phyloP scores from a whole-genome alignment of 768 basidiomycete genomes.

The Neoboletus brunneissimus region DNA sequence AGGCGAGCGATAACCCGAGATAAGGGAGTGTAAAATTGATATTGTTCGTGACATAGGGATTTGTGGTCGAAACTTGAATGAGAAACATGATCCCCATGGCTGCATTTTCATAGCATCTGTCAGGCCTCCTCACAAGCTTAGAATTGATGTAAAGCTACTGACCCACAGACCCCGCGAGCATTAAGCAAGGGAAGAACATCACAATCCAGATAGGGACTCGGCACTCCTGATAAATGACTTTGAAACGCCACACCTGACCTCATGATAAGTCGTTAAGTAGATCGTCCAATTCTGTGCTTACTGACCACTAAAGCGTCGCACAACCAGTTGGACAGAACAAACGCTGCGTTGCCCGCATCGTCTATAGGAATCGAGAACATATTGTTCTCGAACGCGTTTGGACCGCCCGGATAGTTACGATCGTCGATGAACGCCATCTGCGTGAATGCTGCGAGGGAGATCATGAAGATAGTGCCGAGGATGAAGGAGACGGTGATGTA shows the following conservation, averaged over 20 bases:
- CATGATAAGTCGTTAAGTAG: background rate
- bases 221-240: conserved; percentile 13
- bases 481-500: conserved; percentile 9
- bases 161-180: too few species aligned
- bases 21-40: conserved; percentile 23
- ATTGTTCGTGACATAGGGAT: conserved; percentile 7
- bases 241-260: conserved; percentile 18
- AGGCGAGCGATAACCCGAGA: conserved; percentile 13
- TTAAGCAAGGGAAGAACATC: conserved; percentile 6
- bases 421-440: conserved; percentile 32
- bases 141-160: too few species aligned
- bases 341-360: conserved; percentile 6
- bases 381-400: conserved; percentile 20
- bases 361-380: conserved; percentile 23
- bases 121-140: background rate
- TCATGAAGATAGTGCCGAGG: conserved; percentile 18
- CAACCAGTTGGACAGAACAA: background rate
- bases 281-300: background rate
- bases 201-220: conserved; percentile 3
- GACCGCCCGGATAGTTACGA: conserved; percentile 34
- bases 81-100: conserved; percentile 11
- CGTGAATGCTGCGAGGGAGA: conserved; percentile 17
- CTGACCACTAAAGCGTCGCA: conserved; percentile 15
- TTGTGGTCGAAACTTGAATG: conserved; percentile 14
- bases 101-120: background rate